These are phyloP conservation scores for Cystobasidium slooffiae DNA, from an alignment of 1,284 basidiomycete species.

Conservation along the genomic window DNA sequence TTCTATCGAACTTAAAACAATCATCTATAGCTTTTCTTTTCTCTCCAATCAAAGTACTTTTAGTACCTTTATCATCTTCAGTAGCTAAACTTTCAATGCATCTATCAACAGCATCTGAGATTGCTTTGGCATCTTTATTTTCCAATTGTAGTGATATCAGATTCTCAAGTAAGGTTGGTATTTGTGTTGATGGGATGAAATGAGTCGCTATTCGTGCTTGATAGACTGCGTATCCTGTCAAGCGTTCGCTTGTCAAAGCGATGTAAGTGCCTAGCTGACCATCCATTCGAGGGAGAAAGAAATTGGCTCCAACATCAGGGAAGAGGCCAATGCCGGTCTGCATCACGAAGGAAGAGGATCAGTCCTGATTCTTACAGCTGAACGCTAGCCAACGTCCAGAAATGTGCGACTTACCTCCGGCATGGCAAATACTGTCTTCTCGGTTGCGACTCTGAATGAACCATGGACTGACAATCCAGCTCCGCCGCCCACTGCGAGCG, in stretches of 20 bases:
- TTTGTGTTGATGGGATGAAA: conserved; percentile 68
- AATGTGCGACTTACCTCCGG: conserved; percentile 65
- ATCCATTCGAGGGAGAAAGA: conserved; percentile 86
- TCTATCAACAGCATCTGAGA: conserved; percentile 58
- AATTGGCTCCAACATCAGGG: conserved; percentile 90
- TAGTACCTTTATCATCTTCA: conserved; percentile 59
- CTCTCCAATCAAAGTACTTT: conserved; percentile 63
- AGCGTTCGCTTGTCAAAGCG: conserved; percentile 70
- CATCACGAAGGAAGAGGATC: conserved; percentile 43
- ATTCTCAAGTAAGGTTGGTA: conserved; percentile 66
- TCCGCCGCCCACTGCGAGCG: conserved; percentile 86
- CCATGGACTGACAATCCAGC: conserved; percentile 88
- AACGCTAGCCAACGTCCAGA: not conserved
- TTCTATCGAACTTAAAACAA: conserved; percentile 71
- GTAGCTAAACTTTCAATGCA: conserved; percentile 64
- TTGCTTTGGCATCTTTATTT: conserved; percentile 54
- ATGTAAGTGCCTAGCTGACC: conserved; percentile 92
- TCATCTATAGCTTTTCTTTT: conserved; percentile 75
- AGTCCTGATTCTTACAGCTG: not conserved
- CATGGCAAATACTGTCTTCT: conserved; percentile 93
- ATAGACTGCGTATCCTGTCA: conserved; percentile 25
- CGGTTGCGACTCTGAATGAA: conserved; percentile 89
- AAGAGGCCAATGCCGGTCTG: conserved; percentile 60
- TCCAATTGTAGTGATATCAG: conserved; percentile 55
- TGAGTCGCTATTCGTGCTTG: conserved; percentile 72